Base-by-base conservation (phyloP, 495 filamentous ascomycete genomes). In the Daldinia vernicosa region DNA sequence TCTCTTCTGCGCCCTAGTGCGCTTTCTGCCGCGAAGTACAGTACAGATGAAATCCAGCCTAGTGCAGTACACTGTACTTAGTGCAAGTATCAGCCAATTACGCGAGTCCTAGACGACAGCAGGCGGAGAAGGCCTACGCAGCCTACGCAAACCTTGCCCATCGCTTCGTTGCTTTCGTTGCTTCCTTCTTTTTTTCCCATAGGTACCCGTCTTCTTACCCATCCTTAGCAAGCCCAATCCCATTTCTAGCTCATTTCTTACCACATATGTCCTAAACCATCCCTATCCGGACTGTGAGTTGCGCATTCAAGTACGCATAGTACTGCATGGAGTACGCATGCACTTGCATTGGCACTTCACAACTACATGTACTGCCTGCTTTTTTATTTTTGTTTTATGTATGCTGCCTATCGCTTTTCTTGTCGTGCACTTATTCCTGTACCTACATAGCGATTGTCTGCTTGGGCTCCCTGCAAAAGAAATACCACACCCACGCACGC, bases 101-200 rank as follows among this genome's bases (percentile, higher is more conserved):
- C 53, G 62, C 17, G 58, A 39, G 50, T 9, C 27, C 45, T 22
- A 15, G 37, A 45, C 6, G 35, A 35, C 45, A 53, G 37, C 33
- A 56, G 70, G 70, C 70, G 70, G 70, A 73, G 70, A 73, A 69
- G 64, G 63, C 60, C 64, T 72, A 72, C 64, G 70, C 47, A 73
- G 70, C 70, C 60, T 69, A 69, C 70, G 70, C 69, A 71, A 55
- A 65, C 62, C 69, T 43, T 63, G 51, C 14, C 51, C 55, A 55
- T 51, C 54, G 35, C 51, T 53, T 50, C 35, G 51, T 24, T 26
- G 19, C 47, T 52, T 45, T 52, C 47, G 11, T 28, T 19, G 22
- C 50, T 53, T 30, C n/a, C n/a, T n/a, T n/a, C 40, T 66, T 43
- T 51, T 52, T 55, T 53, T 56, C 60, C 51, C 26, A 50, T 37